A percentile compares a stretch with the other conserved stretches of the same genome.
Conservation (phyloP, 805 yeast species). For the Yueomyces sp. region DNA sequence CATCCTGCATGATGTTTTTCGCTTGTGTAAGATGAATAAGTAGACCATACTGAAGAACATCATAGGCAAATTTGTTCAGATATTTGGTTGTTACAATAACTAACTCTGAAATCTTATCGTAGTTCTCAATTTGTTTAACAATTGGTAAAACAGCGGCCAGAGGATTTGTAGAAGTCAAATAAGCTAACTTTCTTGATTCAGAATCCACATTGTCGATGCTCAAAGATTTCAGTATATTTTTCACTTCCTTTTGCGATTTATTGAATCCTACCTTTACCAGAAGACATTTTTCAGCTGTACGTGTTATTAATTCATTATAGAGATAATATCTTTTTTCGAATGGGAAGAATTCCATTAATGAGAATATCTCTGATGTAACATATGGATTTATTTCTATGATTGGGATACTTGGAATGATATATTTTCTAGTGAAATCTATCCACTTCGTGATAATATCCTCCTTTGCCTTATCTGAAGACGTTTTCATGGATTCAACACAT, state of each 20-base stretch:
- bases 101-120: conserved; percentile 69
- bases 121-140: conserved; percentile 77
- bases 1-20: conserved; percentile 54
- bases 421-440: conserved; percentile 52
- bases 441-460: conserved; percentile 26
- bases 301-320: conserved; percentile 64
- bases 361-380: conserved; percentile 45
- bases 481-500: conserved; percentile 28
- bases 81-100: conserved; percentile 68
- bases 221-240: conserved; percentile 62
- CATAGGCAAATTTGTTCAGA: conserved; percentile 74
- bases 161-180: conserved; percentile 65
- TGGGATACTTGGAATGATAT: conserved; percentile 49
- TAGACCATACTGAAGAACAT: conserved; percentile 61
- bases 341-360: conserved; percentile 39
- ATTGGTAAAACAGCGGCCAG: conserved; percentile 59
- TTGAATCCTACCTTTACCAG: conserved; percentile 45
- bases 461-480: conserved; percentile 1
- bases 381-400: conserved; percentile 43
- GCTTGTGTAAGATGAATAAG: conserved; percentile 57
- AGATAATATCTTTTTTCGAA: conserved; percentile 56
- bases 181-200: conserved; percentile 62
- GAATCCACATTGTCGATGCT: conserved; percentile 66
- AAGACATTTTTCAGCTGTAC: conserved; percentile 40
- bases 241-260: conserved; percentile 67